These are phyloP conservation scores for Yamadazyma endophytica DNA, from an alignment of 805 yeast species.

Conservation along the genomic window DNA sequence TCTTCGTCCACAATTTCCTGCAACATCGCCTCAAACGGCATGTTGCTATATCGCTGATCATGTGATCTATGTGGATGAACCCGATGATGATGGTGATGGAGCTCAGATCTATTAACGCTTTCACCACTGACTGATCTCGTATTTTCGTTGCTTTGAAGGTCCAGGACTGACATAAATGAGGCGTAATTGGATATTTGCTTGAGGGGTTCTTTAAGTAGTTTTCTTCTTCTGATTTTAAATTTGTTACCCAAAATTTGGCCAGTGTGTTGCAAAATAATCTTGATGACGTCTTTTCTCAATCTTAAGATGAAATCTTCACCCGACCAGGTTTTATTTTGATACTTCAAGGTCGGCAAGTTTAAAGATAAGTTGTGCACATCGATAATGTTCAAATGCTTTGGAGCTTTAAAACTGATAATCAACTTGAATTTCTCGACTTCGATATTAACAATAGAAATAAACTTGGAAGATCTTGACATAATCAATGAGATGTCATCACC, in stretches of 20 bases:
- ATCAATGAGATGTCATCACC: conserved; percentile 37
- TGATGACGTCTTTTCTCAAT: conserved; percentile 60
- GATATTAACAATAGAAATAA: conserved; percentile 35
- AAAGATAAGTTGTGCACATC: conserved; percentile 75
- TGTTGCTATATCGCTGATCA: conserved; percentile 1
- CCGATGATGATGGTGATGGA: conserved; percentile 6
- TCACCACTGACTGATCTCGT: no score
- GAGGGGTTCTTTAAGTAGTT: conserved; percentile 24
- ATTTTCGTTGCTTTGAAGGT: conserved; percentile 31
- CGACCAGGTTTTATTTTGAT: conserved; percentile 52
- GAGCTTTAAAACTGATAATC: conserved; percentile 73
- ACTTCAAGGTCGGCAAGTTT: conserved; percentile 55
- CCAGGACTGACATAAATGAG: conserved; percentile 32
- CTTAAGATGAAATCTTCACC: conserved; percentile 60
- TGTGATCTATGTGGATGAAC: neutral
- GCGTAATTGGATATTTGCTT: conserved; percentile 38
- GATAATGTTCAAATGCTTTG: conserved; percentile 61
- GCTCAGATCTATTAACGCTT: neutral
- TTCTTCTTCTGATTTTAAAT: conserved; percentile 40
- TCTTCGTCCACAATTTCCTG: conserved; percentile 16
- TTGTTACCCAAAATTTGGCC: conserved; percentile 81
- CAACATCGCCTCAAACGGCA: conserved; percentile 12
- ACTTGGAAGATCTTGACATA: conserved; percentile 40
- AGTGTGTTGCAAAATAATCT: conserved; percentile 56
- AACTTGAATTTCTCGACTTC: conserved; percentile 35